A percentile compares a stretch with the other conserved stretches of the same genome.
phyloP scores from a whole-genome alignment of 176 grass and related monocot species.

The Cenchrus americanus region DNA sequence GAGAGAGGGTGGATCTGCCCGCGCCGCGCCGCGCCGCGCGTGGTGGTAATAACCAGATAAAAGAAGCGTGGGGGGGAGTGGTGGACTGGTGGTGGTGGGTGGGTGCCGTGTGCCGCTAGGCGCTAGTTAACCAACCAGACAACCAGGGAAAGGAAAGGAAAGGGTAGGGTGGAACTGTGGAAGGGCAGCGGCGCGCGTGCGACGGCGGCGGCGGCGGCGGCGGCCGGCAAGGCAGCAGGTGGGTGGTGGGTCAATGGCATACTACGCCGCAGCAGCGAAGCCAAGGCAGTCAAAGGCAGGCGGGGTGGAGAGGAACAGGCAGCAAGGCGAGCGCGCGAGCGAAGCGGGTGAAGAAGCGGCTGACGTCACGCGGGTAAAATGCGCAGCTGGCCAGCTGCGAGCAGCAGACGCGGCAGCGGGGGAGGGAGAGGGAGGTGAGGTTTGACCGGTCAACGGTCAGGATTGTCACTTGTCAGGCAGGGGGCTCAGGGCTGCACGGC shows the following conservation, averaged over 20 bases:
- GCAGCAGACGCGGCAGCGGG: not conserved
- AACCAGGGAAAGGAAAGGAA: not conserved
- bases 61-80: not conserved
- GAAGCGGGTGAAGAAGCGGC: not conserved
- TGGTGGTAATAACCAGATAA: not conserved
- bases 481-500: too few relatives aligned
- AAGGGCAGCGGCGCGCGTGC: slow-evolving; percentile 1
- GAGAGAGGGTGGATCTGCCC: not conserved
- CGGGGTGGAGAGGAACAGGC: not conserved
- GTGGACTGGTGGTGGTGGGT: not conserved
- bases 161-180: not conserved
- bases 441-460: too few relatives aligned
- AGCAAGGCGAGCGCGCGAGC: too few relatives aligned
- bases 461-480: too few relatives aligned
- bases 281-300: not conserved
- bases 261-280: not conserved
- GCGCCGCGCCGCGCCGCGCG: not conserved
- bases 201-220: not conserved
- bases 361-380: not conserved
- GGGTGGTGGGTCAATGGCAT: slow-evolving; percentile 17
- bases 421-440: too few relatives aligned
- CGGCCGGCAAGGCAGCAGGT: not conserved
- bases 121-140: not conserved
- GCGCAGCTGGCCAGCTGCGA: too few relatives aligned
- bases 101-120: not conserved